These are phyloP conservation scores for Euphrasia confusa DNA, from an alignment of 257 asterid species.

Conservation along the genomic window DNA sequence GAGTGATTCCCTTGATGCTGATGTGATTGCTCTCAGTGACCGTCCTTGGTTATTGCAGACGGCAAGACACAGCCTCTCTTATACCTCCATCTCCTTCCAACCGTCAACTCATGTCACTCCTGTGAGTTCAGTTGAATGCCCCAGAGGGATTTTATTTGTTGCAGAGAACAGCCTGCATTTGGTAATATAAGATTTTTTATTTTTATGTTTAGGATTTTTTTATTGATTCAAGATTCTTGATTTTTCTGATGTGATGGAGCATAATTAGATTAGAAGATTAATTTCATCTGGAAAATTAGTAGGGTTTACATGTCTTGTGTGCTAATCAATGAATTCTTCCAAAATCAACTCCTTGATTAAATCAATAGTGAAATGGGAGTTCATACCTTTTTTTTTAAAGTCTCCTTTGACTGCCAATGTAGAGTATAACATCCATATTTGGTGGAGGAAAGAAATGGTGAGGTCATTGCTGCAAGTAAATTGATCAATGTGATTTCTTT, in stretches of 20 bases:
- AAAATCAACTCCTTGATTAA: background rate
- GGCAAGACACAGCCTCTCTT: conserved; percentile 94
- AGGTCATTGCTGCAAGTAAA: conserved; percentile 4
- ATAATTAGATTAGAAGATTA: conserved; percentile 3
- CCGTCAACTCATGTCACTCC: conserved; percentile 98
- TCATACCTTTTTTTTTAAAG: background rate
- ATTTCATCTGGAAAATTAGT: background rate
- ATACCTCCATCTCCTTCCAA: conserved; percentile 85
- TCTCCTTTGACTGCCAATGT: background rate
- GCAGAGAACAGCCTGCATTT: conserved; percentile 93
- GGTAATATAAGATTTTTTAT: conserved; percentile 44
- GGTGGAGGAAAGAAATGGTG: background rate
- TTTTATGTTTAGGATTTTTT: conserved; percentile 5
- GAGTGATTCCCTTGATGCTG: conserved; percentile 78
- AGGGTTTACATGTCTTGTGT: conserved; percentile 1
- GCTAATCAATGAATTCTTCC: conserved; percentile 6
- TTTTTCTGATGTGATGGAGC: background rate
- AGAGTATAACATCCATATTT: background rate
- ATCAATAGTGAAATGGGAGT: background rate
- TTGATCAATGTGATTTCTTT: background rate
- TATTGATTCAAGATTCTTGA: background rate
- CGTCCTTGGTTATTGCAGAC: conserved; percentile 98
- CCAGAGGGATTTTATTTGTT: conserved; percentile 85
- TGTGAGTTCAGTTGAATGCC: conserved; percentile 81
- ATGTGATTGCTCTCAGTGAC: conserved; percentile 90